Evolutionary conservation across 257 asterid genomes (phyloP).

Genomic region (Marsdenia floribunda): DNA sequence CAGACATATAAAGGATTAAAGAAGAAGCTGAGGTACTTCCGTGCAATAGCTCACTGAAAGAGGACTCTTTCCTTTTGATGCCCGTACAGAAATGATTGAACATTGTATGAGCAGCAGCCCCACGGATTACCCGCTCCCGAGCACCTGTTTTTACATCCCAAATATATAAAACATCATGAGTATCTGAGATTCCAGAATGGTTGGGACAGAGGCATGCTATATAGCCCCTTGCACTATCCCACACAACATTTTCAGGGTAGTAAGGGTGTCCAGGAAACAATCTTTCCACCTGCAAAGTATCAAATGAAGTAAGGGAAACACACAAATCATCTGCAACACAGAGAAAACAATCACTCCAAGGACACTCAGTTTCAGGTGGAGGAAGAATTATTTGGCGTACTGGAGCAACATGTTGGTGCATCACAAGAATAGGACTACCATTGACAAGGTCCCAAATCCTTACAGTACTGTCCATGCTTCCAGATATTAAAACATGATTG

Average conservation of each 20-base stretch:
- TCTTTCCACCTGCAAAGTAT: constrained; percentile 79
- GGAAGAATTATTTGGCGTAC: constrained; percentile 88
- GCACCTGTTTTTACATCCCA: constrained; percentile 98
- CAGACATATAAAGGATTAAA: constrained; percentile 49
- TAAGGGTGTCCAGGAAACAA: constrained; percentile 84
- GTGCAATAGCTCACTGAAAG: constrained; percentile 30
- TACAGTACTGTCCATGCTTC: constrained; percentile 89
- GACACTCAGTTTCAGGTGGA: constrained; percentile 52
- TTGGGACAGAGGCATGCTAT: constrained; percentile 81
- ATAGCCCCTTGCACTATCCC: constrained; percentile 90
- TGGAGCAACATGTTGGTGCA: constrained; percentile 95
- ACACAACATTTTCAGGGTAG: constrained; percentile 73
- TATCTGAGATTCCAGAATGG: constrained; percentile 53
- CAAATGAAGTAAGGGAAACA: constrained; percentile 76
- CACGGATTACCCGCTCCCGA: constrained; percentile 90
- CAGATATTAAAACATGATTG: constrained; percentile 75
- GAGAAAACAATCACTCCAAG: constrained; percentile 89
- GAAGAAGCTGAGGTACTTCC: constrained; percentile 86
- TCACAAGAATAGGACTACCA: constrained; percentile 47
- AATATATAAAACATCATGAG: constrained; percentile 69
- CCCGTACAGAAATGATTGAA: constrained; percentile 71
- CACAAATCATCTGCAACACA: constrained; percentile 81
- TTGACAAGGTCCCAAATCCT: constrained; percentile 93
- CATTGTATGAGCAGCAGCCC: constrained; percentile 94
- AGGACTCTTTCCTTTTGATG: constrained; percentile 33